phyloP scores from a whole-genome alignment of 2,329 filamentous ascomycete genomes.

The Talaromyces atroroseus region DNA sequence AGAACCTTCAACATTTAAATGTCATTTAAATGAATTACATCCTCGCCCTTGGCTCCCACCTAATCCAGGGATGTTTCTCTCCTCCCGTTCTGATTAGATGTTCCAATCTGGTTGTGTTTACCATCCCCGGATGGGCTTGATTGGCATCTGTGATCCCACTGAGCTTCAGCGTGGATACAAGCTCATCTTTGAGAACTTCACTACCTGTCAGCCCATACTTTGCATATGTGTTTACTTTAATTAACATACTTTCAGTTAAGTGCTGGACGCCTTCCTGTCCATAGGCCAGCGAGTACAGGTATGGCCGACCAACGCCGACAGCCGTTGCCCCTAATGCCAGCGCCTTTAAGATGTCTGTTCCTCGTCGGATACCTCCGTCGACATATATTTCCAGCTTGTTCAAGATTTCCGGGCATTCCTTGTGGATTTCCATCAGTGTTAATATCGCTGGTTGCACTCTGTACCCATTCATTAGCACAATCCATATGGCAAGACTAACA shows the following conservation, averaged over 20 bases:
- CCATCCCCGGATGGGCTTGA: conserved; percentile 24
- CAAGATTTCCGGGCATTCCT: conserved; percentile 28
- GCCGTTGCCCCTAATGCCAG: conserved; percentile 5
- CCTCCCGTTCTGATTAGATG: conserved; percentile 12
- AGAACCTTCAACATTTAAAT: no score
- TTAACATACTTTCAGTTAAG: conserved; percentile 4
- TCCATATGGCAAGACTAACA: not conserved
- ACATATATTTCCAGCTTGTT: conserved; percentile 8
- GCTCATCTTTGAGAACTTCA: conserved; percentile 26
- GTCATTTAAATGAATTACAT: not conserved
- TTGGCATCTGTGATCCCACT: conserved; percentile 23
- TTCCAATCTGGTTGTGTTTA: conserved; percentile 27
- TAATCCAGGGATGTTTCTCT: conserved; percentile 10
- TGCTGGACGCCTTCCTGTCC: conserved; percentile 11
- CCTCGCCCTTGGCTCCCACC: conserved; percentile 4
- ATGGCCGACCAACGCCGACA: conserved; percentile 8
- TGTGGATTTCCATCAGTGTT: conserved; percentile 40
- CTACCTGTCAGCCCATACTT: not conserved
- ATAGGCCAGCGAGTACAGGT: conserved; percentile 11
- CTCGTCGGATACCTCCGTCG: conserved; percentile 9
- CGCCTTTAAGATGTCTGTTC: conserved; percentile 9
- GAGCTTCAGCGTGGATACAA: conserved; percentile 30
- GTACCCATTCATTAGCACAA: not conserved
- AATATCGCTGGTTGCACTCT: conserved; percentile 31
- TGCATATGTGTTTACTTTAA: not conserved